These are phyloP conservation scores for Pleurostoma richardsiae DNA, from an alignment of 2,329 filamentous ascomycete genomes.

Conservation along the genomic window DNA sequence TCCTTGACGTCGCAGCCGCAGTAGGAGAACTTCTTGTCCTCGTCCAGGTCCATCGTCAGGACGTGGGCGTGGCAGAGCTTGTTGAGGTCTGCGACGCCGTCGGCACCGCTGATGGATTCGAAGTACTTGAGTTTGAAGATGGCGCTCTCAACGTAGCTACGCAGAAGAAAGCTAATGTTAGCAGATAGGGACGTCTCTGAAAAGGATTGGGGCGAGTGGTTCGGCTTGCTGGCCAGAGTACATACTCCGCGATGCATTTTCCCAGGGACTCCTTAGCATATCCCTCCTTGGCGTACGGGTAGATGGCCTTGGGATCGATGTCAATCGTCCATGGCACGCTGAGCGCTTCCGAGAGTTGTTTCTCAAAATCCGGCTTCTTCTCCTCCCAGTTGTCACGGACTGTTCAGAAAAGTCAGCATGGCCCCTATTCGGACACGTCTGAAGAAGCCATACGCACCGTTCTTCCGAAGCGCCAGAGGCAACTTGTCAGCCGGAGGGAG, in stretches of 20 bases:
- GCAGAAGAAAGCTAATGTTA: too few species aligned
- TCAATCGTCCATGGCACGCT: conserved; percentile 45
- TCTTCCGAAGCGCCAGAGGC: conserved; percentile 45
- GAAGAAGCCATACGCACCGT: conserved; percentile 27
- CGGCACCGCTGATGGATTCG: conserved; percentile 26
- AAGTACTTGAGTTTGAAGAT: conserved; percentile 34
- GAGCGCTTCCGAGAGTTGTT: conserved; percentile 36
- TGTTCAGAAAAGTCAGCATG: conserved; percentile 15
- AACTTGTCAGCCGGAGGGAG: conserved; percentile 44
- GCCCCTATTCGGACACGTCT: too few species aligned
- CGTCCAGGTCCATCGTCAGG: conserved; percentile 41
- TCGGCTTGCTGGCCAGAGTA: neutral
- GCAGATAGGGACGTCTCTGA: too few species aligned
- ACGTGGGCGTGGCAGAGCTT: conserved; percentile 34
- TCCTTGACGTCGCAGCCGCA: conserved; percentile 37
- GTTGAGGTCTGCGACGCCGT: conserved; percentile 41
- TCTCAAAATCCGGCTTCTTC: conserved; percentile 37
- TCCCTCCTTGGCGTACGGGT: conserved; percentile 36
- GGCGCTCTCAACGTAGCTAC: conserved; percentile 39
- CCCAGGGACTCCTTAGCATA: conserved; percentile 38
- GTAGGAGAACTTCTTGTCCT: conserved; percentile 32
- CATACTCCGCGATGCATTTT: conserved; percentile 35
- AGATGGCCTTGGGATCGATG: conserved; percentile 39
- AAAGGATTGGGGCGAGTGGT: too few species aligned
- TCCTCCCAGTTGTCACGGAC: conserved; percentile 48